Conservation (phyloP, 345 rosid genomes). For the Aquilaria malaccensis region DNA sequence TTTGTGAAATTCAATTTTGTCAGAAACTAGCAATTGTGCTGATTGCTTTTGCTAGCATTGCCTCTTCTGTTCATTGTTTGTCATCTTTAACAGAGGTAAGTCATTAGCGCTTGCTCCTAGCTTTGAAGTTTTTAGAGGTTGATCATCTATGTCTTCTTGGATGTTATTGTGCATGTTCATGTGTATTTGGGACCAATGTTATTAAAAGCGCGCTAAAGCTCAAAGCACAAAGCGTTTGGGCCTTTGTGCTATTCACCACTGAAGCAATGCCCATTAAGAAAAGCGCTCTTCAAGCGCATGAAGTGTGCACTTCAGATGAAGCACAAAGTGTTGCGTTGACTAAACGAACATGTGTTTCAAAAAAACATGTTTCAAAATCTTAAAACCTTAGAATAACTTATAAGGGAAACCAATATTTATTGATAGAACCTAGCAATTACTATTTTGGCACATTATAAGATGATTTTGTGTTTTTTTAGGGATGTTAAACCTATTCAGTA, state of each 20-base stretch:
- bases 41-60: conserved; percentile 14
- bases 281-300: background rate
- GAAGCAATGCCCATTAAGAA: background rate
- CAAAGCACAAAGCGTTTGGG: too few relatives aligned
- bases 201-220: too few relatives aligned
- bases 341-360: background rate
- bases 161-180: background rate
- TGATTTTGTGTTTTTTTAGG: too few relatives aligned
- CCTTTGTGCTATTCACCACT: too few relatives aligned
- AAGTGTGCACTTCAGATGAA: background rate
- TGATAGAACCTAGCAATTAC: too few relatives aligned
- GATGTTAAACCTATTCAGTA: too few relatives aligned
- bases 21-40: conserved; percentile 17
- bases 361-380: background rate
- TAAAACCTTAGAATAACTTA: too few relatives aligned
- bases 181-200: background rate
- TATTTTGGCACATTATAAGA: too few relatives aligned
- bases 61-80: conserved; percentile 3
- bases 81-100: conserved; percentile 24
- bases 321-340: background rate
- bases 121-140: background rate
- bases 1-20: background rate
- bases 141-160: background rate
- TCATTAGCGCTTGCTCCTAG: background rate
- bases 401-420: too few relatives aligned